Conservation (phyloP, 2,329 filamentous ascomycete genomes). For the Colletotrichum siamense region DNA sequence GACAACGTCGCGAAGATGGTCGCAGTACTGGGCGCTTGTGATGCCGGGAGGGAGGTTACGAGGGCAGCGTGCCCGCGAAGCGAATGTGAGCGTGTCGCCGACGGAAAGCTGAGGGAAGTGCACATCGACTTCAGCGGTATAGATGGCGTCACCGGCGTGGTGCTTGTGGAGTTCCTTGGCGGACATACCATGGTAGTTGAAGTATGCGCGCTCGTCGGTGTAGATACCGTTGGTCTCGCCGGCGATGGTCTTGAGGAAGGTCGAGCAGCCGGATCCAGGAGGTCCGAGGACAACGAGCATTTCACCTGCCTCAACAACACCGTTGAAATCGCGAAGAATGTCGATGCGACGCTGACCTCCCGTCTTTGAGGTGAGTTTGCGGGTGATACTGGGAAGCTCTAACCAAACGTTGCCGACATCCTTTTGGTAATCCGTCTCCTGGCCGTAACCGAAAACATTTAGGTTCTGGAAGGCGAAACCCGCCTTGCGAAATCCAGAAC, state of each 20-base stretch:
- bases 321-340: constrained; percentile 56
- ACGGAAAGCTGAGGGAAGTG: constrained; percentile 66
- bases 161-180: constrained; percentile 16
- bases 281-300: constrained; percentile 64
- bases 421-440: constrained; percentile 47
- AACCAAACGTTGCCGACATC: constrained; percentile 43
- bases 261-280: constrained; percentile 64
- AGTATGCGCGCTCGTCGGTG: constrained; percentile 13
- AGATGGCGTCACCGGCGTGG: constrained; percentile 66
- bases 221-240: constrained; percentile 69
- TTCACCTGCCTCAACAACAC: constrained; percentile 58
- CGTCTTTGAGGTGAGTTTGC: constrained; percentile 33
- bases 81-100: constrained; percentile 66
- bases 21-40: constrained; percentile 43
- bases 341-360: constrained; percentile 42
- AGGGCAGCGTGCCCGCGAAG: constrained; percentile 59
- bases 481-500: constrained; percentile 29
- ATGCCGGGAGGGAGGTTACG: constrained; percentile 51
- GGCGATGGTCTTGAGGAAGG: constrained; percentile 70
- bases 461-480: constrained; percentile 46
- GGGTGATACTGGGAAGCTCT: constrained; percentile 31
- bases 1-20: constrained; percentile 56
- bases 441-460: constrained; percentile 47
- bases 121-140: constrained; percentile 69
- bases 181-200: constrained; percentile 21